Conservation (phyloP, 768 basidiomycete species). For the Leccinum incarnatum region DNA sequence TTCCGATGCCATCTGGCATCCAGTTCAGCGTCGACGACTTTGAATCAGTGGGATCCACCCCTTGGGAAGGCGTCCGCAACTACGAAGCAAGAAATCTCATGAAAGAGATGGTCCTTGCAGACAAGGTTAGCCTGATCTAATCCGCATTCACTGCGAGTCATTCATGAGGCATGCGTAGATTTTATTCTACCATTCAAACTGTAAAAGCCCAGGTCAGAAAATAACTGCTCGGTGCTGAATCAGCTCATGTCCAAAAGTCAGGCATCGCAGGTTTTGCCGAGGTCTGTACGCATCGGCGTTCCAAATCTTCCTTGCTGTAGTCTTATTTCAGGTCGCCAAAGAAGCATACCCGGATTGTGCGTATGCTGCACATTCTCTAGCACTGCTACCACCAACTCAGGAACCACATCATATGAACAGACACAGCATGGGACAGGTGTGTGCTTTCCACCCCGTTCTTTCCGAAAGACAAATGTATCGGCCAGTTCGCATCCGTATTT, state of each 20-base stretch:
- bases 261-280: slow-evolving; percentile 82
- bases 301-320: slow-evolving; percentile 5
- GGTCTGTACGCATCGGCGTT: slow-evolving; percentile 38
- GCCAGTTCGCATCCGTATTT: slow-evolving; percentile 73
- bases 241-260: slow-evolving; percentile 23
- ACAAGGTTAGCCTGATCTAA: slow-evolving; percentile 50
- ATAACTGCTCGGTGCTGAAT: not conserved
- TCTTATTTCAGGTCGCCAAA: slow-evolving; percentile 55
- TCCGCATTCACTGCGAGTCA: not conserved
- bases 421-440: slow-evolving; percentile 88
- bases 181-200: slow-evolving; percentile 86
- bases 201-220: slow-evolving; percentile 69
- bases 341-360: slow-evolving; percentile 90
- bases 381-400: slow-evolving; percentile 6
- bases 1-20: not conserved
- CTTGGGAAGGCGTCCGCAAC: slow-evolving; percentile 89
- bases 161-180: slow-evolving; percentile 45
- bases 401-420: slow-evolving; percentile 37
- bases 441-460: slow-evolving; percentile 23
- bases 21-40: slow-evolving; percentile 89
- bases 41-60: slow-evolving; percentile 61
- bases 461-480: slow-evolving; percentile 7
- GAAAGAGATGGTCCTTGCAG: slow-evolving; percentile 74
- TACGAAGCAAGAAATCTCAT: slow-evolving; percentile 81
- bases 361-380: slow-evolving; percentile 25